Base-by-base conservation (phyloP, 352 stramenopile genomes). In the Phytopythium litorale region DNA sequence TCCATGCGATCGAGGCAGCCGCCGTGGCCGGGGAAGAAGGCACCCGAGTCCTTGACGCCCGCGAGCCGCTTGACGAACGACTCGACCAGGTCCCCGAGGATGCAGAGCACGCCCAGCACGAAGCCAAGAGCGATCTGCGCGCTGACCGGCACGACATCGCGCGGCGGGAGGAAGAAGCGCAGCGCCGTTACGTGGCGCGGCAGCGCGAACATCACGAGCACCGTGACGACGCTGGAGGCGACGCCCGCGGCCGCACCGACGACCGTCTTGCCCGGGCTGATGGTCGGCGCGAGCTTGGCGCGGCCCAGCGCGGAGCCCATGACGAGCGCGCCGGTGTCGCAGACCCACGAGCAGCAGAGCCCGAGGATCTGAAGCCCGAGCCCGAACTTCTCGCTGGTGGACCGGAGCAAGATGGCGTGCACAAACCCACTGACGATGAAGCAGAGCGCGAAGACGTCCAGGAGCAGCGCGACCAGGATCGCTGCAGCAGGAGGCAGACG, bases 1-100 rank as follows among this genome's bases (percentile, higher is more conserved):
- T 91, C 81, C 79, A 91, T 89, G 64, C 84, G 84, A 54, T 92
- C 84, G 38, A 92, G 84, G 60, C 78, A 88, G 19, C 84, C 84
- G 43, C 84, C 84, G 56, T 92, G 84, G 40, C 84, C 84, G 4
- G 84, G 84, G 52, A 92, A 91, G 56, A 92, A 79, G 33, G 68
- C 32, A 19, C 84, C 82, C 23, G 80, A 91, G 69, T 91, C 82
- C 62, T 89, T 92, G 13, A 89, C 72, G 43, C 77, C 67, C 19
- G 81, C 81, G 21, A 88, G 74, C 37, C 84, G 84, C 69, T 92
- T 92, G 40, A 88, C 46, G 13, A 76, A 84, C 43, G 81, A 91
- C 68, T 92, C 84, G 21, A 84, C 62, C 9, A 91, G 65, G 60
- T 91, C 79, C 12, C 83, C 83, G 1, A 85, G 56, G 52, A 89